Percentiles rank a stretch among this genome's conserved stretches.
Conservation (phyloP, 1,139 yeast genomes). For the Zygosaccharomyces pseudobailii region DNA sequence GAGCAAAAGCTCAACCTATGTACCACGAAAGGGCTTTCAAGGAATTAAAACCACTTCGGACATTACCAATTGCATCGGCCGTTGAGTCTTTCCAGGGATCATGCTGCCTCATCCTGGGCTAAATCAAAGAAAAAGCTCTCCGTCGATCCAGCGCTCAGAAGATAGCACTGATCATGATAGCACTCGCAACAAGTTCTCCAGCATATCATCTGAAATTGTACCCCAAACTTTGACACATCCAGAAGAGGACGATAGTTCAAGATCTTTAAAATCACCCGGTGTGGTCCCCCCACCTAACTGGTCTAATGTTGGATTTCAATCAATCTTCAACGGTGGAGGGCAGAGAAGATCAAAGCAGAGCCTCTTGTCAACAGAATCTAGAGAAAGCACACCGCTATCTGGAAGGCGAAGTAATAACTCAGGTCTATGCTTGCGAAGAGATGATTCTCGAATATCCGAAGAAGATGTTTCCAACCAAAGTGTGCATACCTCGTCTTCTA, state of each 20-base stretch:
- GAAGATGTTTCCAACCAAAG: constrained; percentile 11
- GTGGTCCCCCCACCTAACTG: constrained; percentile 22
- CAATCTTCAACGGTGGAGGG: constrained; percentile 26
- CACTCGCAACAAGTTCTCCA: constrained; percentile 9
- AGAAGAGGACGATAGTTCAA: constrained; percentile 12
- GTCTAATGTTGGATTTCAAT: constrained; percentile 35
- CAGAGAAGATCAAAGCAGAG: constrained; percentile 17
- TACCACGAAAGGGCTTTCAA: not conserved
- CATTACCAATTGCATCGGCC: not conserved
- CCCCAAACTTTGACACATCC: constrained; percentile 19
- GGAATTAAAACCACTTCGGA: not conserved
- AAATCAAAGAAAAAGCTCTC: not conserved
- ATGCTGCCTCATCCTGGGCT: not conserved
- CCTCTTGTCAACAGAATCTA: constrained; percentile 8
- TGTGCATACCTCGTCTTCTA: constrained; percentile 11
- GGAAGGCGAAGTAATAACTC: constrained; percentile 8
- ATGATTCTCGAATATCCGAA: constrained; percentile 10
- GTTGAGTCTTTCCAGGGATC: not conserved
- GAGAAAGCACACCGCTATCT: constrained; percentile 7
- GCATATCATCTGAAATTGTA: constrained; percentile 19
- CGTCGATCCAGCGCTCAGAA: not conserved
- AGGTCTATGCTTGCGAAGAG: constrained; percentile 2
- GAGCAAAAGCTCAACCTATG: not conserved
- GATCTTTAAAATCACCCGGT: constrained; percentile 7
- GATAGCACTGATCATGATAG: not conserved